These are phyloP conservation scores for Melanomma pulvis-pyrius DNA, from an alignment of 495 filamentous ascomycete genomes.

Conservation along the genomic window DNA sequence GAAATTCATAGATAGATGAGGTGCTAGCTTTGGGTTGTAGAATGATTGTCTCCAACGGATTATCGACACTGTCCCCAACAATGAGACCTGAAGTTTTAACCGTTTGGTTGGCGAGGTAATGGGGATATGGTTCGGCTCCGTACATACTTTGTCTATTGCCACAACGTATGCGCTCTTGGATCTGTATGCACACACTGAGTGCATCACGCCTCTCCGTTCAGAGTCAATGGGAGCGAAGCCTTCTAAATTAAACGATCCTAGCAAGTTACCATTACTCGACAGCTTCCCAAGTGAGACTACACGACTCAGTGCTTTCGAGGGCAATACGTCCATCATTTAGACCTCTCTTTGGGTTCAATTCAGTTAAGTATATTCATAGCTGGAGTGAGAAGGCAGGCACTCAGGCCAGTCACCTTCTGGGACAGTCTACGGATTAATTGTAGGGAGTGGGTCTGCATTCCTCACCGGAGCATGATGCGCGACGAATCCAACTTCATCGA, in stretches of 20 bases:
- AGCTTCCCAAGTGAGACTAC: slow-evolving; percentile 9
- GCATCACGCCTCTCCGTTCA: neutral
- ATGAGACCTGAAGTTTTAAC: neutral
- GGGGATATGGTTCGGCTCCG: slow-evolving; percentile 10
- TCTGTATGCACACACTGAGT: slow-evolving; percentile 2
- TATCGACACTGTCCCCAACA: slow-evolving; percentile 1
- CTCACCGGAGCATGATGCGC: neutral
- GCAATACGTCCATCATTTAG: neutral
- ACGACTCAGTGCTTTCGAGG: slow-evolving; percentile 12
- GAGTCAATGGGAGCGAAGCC: neutral
- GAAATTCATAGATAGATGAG: too few species aligned
- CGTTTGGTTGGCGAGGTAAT: slow-evolving; percentile 11
- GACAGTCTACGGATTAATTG: slow-evolving; percentile 1
- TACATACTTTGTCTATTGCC: slow-evolving; percentile 2
- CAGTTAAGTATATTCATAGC: neutral
- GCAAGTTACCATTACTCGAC: slow-evolving; percentile 1
- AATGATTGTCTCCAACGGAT: slow-evolving; percentile 6
- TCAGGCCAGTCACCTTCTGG: slow-evolving; percentile 4
- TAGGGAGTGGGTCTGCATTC: slow-evolving; percentile 15
- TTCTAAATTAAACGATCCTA: neutral
- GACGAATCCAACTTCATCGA: slow-evolving; percentile 1
- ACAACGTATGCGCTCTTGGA: neutral
- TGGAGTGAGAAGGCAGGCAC: slow-evolving; percentile 9
- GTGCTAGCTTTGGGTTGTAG: too few species aligned
- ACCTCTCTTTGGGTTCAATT: too few species aligned